A percentile compares a stretch with the other conserved stretches of the same genome.
Evolutionary conservation across 371 early-diverging fungal genomes (phyloP).

Genomic region (Basidiobolus meristosporus): DNA sequence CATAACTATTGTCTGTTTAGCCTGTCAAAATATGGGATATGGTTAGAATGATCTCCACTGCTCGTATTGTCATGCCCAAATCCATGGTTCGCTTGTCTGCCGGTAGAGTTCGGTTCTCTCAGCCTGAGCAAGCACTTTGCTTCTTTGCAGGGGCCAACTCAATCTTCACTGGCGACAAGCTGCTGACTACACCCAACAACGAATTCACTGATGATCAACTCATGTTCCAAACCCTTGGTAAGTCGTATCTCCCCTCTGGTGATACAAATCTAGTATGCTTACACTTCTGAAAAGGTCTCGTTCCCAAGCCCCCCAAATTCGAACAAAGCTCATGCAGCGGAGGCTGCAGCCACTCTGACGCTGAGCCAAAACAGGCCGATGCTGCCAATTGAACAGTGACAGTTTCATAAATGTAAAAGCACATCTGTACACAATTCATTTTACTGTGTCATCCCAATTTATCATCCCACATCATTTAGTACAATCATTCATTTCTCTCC

Average conservation of each 20-base stretch:
- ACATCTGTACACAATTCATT: too few relatives aligned
- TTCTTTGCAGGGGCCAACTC: slow-evolving; percentile 80
- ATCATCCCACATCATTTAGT: too few relatives aligned
- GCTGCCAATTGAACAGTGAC: too few relatives aligned
- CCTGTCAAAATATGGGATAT: slow-evolving; percentile 77
- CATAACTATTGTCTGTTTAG: slow-evolving; percentile 5
- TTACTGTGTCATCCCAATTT: too few relatives aligned
- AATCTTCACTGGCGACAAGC: slow-evolving; percentile 72
- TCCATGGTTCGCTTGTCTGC: slow-evolving; percentile 76
- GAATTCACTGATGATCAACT: slow-evolving; percentile 44
- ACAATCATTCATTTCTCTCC: too few relatives aligned
- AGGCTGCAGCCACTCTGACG: too few relatives aligned
- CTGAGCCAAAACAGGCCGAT: too few relatives aligned
- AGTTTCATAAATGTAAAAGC: too few relatives aligned
- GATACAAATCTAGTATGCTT: not conserved
- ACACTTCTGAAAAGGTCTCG: slow-evolving; percentile 18
- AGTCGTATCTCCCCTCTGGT: slow-evolving; percentile 1
- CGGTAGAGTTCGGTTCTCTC: slow-evolving; percentile 57
- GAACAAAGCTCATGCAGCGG: slow-evolving; percentile 17
- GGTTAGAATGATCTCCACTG: slow-evolving; percentile 74
- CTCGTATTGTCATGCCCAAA: slow-evolving; percentile 67
- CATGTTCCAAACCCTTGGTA: slow-evolving; percentile 59
- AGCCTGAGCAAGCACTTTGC: slow-evolving; percentile 59
- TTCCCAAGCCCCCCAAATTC: slow-evolving; percentile 49
- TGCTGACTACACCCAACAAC: slow-evolving; percentile 74